Evolutionary conservation across 768 basidiomycete genomes (phyloP).

Genomic region (Termitomyces sp.): DNA sequence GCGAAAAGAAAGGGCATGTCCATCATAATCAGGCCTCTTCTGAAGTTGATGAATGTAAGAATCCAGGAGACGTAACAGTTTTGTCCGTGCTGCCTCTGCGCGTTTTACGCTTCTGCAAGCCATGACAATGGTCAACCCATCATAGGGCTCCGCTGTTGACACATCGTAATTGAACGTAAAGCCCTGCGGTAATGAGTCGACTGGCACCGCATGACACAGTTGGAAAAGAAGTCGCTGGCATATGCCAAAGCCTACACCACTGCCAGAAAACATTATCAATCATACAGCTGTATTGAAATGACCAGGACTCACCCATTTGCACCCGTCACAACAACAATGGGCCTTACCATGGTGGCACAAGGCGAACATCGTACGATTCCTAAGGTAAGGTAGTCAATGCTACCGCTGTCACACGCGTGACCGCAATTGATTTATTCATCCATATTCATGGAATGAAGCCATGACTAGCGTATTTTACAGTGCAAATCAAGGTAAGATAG

Average conservation of each 20-base stretch:
- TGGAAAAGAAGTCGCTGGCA: constrained; percentile 74
- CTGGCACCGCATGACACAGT: constrained; percentile 44
- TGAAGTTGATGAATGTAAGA: constrained; percentile 37
- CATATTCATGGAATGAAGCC: background rate
- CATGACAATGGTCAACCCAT: constrained; percentile 69
- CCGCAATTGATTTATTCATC: too few species aligned
- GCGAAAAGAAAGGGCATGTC: constrained; percentile 52
- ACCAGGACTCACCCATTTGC: constrained; percentile 53
- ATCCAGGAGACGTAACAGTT: constrained; percentile 52
- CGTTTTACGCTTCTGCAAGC: constrained; percentile 68
- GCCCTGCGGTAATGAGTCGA: constrained; percentile 45
- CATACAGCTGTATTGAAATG: background rate
- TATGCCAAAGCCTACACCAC: constrained; percentile 81
- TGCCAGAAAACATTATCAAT: constrained; percentile 21
- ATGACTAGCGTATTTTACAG: background rate
- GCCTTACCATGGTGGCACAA: constrained; percentile 27
- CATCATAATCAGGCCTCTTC: constrained; percentile 33
- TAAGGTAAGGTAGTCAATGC: background rate
- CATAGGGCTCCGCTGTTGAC: constrained; percentile 20
- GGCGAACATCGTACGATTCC: constrained; percentile 13
- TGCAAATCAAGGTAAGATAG: background rate
- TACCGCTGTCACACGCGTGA: constrained; percentile 5
- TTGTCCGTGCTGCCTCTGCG: constrained; percentile 55
- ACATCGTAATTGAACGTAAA: constrained; percentile 17
- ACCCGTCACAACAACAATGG: constrained; percentile 63